Evolutionary conservation across 305 asterid species (phyloP), one percentile per base, ranked within the genome.

Genomic region (Rubia balearica): DNA sequence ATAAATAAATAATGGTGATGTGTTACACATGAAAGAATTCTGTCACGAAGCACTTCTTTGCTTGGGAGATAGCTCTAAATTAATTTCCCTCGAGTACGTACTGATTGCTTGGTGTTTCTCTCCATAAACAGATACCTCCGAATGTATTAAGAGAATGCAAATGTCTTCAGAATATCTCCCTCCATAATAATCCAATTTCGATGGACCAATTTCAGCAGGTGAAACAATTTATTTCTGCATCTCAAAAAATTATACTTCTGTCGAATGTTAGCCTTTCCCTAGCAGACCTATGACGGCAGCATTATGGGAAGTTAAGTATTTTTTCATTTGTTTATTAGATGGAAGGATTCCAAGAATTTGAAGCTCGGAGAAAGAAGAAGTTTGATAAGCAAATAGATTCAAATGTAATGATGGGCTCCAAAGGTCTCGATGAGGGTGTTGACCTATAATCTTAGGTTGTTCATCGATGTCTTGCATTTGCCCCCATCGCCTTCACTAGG

Each of bases 371-470:
- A 82, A 92, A 83, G 82, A 89, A 80, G 85, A 92, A 92, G 82
- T 89, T 92, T n/a, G 96, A 92, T 84, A 92, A 90, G 81, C 96
- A 83, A 81, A 89, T 92, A 60, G 98, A 90, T 83, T 87, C 96
- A 12, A 93, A 93, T 67, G 97, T 93, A 80, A 86, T 93, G 92
- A 89, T 90, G 19, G 78, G 96, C 80, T 89, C 96, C 80, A 90
- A 90, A 82, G 98, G 97, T 77, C 96, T 93, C 43, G 98, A 93
- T 8, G 98, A 90, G 89, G 96, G 97, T 16, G 85, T 92, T 72
- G 98, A 92, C 85, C 85, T 89, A 17, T 90, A 84, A 88, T 74
- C 67, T 68, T 61, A 24, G 55, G 41, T 14, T 12, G 43, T 45
- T 19, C 21, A 36, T 8, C 48, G 51, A 62, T n/a, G 43, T 7